These are phyloP conservation scores for Penicillium sclerotigenum DNA, from an alignment of 2,329 filamentous ascomycete genomes.

Conservation along the genomic window DNA sequence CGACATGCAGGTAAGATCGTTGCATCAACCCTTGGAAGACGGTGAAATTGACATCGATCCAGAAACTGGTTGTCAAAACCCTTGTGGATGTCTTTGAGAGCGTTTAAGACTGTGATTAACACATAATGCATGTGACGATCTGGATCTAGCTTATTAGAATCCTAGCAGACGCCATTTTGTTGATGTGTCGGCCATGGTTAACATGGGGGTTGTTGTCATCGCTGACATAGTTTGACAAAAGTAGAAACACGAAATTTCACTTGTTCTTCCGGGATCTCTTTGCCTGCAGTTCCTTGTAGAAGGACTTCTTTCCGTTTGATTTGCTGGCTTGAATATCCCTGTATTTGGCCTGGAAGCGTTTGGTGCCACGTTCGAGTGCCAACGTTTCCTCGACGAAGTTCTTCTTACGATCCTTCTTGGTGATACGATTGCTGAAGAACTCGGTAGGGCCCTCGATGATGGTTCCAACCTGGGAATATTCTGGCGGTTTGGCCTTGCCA, in stretches of 20 bases:
- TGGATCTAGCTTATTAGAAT: not conserved
- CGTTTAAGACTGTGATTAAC: not conserved
- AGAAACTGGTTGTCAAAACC: constrained; percentile 39
- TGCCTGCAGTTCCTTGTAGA: constrained; percentile 75
- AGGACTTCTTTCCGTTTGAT: constrained; percentile 80
- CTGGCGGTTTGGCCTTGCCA: constrained; percentile 66
- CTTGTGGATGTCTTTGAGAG: constrained; percentile 31
- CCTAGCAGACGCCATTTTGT: not conserved
- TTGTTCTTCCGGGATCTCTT: constrained; percentile 45
- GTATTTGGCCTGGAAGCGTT: constrained; percentile 84
- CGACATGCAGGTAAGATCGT: constrained; percentile 57
- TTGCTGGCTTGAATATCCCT: constrained; percentile 77
- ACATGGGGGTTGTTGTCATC: not conserved
- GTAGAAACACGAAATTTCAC: constrained; percentile 12
- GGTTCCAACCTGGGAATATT: constrained; percentile 85
- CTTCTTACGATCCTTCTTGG: constrained; percentile 81
- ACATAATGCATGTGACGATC: not conserved
- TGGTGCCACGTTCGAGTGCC: constrained; percentile 60
- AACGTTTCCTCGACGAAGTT: constrained; percentile 85
- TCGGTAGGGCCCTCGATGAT: constrained; percentile 86
- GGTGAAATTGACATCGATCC: constrained; percentile 19
- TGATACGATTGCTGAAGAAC: constrained; percentile 74
- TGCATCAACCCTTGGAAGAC: not conserved
- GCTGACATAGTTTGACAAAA: not conserved
- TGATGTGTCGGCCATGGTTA: not conserved